A percentile compares a stretch with the other conserved stretches of the same genome.
Evolutionary conservation across 2,329 filamentous ascomycete genomes (phyloP).

Genomic region (Periconia sp.): DNA sequence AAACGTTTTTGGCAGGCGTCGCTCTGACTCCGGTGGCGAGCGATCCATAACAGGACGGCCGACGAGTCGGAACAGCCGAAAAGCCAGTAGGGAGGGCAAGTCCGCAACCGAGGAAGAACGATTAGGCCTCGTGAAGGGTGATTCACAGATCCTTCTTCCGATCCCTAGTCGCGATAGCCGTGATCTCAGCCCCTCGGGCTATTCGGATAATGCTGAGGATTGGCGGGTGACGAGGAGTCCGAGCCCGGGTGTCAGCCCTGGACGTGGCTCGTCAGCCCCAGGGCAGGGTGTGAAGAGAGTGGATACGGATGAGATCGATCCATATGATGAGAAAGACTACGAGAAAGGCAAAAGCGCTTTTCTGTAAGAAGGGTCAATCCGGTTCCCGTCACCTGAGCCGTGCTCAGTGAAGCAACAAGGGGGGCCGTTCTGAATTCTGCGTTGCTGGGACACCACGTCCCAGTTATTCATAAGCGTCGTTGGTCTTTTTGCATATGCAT

Average conservation of each 20-base stretch:
- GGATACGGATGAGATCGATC: conserved; percentile 10
- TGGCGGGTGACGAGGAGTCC: conserved; percentile 8
- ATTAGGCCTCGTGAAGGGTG: conserved; percentile 81
- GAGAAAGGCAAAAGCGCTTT: conserved; percentile 7
- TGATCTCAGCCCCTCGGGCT: conserved; percentile 22
- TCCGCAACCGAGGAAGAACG: conserved; percentile 79
- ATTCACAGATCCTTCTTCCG: conserved; percentile 51
- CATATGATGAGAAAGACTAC: conserved; percentile 10
- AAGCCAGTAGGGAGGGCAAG: conserved; percentile 42
- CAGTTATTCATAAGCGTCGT: no score
- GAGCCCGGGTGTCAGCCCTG: conserved; percentile 1
- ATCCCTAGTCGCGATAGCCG: conserved; percentile 30
- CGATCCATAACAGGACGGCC: conserved; percentile 26
- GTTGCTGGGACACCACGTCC: no score
- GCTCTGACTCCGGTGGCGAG: conserved; percentile 33
- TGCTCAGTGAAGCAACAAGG: no score
- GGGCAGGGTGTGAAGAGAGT: conserved; percentile 2
- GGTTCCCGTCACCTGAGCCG: no score
- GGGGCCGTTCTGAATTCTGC: no score
- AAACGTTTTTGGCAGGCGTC: conserved; percentile 72
- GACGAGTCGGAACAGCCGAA: conserved; percentile 33
- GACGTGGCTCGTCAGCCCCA: neutral
- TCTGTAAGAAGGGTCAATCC: conserved; percentile 2
- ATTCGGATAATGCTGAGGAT: conserved; percentile 18
- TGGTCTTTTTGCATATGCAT: neutral